Conservation (phyloP, 2,329 filamentous ascomycete genomes). For the Simplicillium sp. region DNA sequence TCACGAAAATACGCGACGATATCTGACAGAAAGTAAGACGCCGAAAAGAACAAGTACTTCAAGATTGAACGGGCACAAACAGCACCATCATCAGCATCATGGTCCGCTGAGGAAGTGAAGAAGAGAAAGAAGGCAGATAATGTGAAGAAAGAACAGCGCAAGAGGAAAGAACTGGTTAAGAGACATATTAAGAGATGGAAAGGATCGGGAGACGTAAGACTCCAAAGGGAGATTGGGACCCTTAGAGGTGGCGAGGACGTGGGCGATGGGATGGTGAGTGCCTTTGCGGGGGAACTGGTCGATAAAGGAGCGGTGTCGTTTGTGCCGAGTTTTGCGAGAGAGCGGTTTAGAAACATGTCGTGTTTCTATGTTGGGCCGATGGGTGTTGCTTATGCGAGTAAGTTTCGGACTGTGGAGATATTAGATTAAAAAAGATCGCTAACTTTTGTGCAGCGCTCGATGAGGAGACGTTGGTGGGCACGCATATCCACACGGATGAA, state of each 20-base stretch:
- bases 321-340: conserved; percentile 16
- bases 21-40: conserved; percentile 25
- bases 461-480: conserved; percentile 23
- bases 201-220: no score
- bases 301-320: conserved; percentile 30
- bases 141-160: conserved; percentile 14
- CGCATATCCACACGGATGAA: conserved; percentile 32
- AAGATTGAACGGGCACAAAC: conserved; percentile 51
- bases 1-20: conserved; percentile 2
- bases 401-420: conserved; percentile 11
- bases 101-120: conserved; percentile 50
- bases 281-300: conserved; percentile 28
- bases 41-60: conserved; percentile 56
- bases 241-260: conserved; percentile 1
- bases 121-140: conserved; percentile 38
- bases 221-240: no score
- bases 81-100: conserved; percentile 39
- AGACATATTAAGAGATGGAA: conserved; percentile 25
- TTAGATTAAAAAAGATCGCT: conserved; percentile 7
- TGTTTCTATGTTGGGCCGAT: conserved; percentile 31
- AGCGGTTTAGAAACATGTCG: conserved; percentile 22
- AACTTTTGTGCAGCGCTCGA: conserved; percentile 20
- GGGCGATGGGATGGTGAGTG: conserved; percentile 17
- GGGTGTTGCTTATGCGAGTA: conserved; percentile 34
- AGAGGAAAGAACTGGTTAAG: conserved; percentile 19